Conservation (phyloP, 192 early-diverging fungal species). For the Rhizophagus clarus region DNA sequence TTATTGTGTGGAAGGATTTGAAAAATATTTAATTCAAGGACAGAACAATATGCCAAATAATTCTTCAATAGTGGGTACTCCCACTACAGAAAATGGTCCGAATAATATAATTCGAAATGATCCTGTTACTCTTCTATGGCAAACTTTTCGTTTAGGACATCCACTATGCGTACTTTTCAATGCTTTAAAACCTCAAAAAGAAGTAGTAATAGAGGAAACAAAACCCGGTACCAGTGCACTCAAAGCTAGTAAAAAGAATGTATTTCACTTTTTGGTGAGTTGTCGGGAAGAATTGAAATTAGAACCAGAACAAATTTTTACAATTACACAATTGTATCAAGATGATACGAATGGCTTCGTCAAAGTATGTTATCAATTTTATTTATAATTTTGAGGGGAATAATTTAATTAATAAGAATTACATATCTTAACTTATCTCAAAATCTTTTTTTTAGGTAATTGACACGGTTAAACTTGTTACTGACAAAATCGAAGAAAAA, state of each 20-base stretch:
- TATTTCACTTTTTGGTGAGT: constrained; percentile 87
- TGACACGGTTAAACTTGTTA: constrained; percentile 77
- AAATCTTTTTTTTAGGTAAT: constrained; percentile 60
- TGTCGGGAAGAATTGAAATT: constrained; percentile 78
- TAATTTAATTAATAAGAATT: neutral
- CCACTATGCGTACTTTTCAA: constrained; percentile 75
- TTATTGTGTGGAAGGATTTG: constrained; percentile 70
- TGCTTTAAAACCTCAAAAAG: constrained; percentile 63
- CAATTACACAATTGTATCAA: constrained; percentile 84
- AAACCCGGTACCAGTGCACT: constrained; percentile 42
- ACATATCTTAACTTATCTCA: too few species aligned
- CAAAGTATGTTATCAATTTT: constrained; percentile 63
- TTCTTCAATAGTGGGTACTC: constrained; percentile 34
- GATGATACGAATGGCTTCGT: constrained; percentile 97
- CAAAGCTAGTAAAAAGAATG: constrained; percentile 79
- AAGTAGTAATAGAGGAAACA: constrained; percentile 48
- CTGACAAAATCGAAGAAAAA: constrained; percentile 74
- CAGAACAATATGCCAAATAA: constrained; percentile 43
- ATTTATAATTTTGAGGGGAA: neutral
- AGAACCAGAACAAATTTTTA: constrained; percentile 78
- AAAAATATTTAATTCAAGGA: constrained; percentile 56
- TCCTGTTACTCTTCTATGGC: constrained; percentile 74
- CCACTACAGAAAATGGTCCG: constrained; percentile 27
- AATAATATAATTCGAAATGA: constrained; percentile 43
- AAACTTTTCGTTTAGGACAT: constrained; percentile 69